Conservation (phyloP, 257 asterid genomes). For the Lithospermum erythrorhizon region DNA sequence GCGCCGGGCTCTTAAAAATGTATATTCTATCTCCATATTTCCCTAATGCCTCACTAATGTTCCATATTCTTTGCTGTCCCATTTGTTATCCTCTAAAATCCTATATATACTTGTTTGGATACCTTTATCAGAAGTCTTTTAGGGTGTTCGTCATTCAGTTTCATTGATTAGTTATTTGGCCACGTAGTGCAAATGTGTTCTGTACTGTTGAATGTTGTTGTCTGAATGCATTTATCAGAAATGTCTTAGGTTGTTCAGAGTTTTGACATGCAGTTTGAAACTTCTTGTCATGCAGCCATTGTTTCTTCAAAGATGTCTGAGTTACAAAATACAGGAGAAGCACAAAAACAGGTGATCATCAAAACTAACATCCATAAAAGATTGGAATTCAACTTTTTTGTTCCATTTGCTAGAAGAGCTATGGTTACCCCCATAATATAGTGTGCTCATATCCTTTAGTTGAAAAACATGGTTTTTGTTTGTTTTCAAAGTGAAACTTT, state of each 20-base stretch:
- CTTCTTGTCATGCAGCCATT: conserved; percentile 63
- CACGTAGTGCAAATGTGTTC: not conserved
- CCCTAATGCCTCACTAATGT: not conserved
- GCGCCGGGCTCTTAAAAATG: conserved; percentile 78
- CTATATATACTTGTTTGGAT: not conserved
- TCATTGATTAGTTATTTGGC: not conserved
- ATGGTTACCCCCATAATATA: not conserved
- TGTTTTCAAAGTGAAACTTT: not conserved
- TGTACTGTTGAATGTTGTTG: not conserved
- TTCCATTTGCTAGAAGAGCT: not conserved
- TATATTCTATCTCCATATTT: conserved; percentile 14
- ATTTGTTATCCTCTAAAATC: not conserved
- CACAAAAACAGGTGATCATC: conserved; percentile 57
- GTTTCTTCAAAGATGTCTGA: conserved; percentile 72
- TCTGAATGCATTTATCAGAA: not conserved
- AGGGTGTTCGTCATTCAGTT: not conserved
- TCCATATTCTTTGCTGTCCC: not conserved
- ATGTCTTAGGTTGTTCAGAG: not conserved
- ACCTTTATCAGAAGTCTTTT: not conserved
- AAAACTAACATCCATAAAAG: not conserved
- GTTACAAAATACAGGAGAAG: conserved; percentile 76
- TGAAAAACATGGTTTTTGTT: not conserved
- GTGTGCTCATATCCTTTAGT: not conserved
- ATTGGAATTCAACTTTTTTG: not conserved
- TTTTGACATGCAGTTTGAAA: conserved; percentile 2